Evolutionary conservation across 2,329 filamentous ascomycete genomes (phyloP).

Genomic region (Colletotrichum sp.): DNA sequence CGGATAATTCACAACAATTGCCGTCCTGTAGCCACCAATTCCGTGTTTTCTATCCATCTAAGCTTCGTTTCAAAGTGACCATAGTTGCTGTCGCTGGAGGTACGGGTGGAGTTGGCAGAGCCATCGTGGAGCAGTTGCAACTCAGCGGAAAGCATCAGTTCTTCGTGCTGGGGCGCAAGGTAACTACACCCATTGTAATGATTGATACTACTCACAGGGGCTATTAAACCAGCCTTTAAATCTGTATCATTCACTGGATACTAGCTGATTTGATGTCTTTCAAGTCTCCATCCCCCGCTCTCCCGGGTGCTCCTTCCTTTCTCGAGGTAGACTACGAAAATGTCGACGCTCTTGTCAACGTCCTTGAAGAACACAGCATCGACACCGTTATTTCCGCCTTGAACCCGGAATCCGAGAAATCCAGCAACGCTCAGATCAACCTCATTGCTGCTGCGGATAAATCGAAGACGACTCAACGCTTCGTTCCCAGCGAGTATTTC

Average conservation of each 20-base stretch:
- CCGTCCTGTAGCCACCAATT: neutral
- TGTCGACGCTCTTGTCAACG: conserved; percentile 21
- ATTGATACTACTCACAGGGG: neutral
- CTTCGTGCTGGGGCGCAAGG: conserved; percentile 34
- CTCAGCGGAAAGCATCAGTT: conserved; percentile 38
- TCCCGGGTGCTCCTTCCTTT: conserved; percentile 24
- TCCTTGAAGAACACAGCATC: conserved; percentile 39
- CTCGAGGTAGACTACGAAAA: conserved; percentile 31
- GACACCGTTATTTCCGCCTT: conserved; percentile 50
- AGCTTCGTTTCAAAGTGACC: neutral
- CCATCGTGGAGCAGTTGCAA: conserved; percentile 48
- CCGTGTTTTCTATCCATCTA: neutral
- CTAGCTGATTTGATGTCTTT: neutral
- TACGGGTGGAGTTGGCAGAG: conserved; percentile 46
- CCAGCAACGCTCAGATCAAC: conserved; percentile 36
- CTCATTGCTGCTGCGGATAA: conserved; percentile 47
- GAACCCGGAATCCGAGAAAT: conserved; percentile 25
- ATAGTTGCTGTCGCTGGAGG: conserved; percentile 51
- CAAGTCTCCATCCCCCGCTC: neutral
- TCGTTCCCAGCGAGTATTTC: conserved; percentile 45
- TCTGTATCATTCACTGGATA: neutral
- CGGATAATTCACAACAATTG: neutral
- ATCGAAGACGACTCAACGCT: conserved; percentile 40
- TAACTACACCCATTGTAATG: neutral
- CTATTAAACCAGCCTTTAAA: neutral